Base-by-base conservation (phyloP, 2,329 filamentous ascomycete species). In the Sordariomycetes sp. region DNA sequence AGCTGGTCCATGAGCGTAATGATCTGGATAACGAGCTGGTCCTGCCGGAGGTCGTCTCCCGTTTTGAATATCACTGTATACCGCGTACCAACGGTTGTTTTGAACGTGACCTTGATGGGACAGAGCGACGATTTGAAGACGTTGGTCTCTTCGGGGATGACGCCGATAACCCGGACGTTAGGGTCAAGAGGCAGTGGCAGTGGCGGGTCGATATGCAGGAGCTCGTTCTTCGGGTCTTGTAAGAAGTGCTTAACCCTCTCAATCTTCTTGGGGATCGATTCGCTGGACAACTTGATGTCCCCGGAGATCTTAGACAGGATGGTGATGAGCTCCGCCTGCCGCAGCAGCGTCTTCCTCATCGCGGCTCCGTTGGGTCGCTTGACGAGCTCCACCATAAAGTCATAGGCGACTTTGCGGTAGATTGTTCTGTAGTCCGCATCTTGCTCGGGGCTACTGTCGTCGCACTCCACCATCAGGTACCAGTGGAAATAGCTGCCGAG, bases 391-490 rank as follows among this genome's bases (percentile, higher is more conserved):
- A 82, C 77, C 90, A 97, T 96, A 69, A 97, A 99, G 66, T 97
- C 90, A 65, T 90, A 99, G 59, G 94, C 91, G 10, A 99, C 89
- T 64, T 92, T 90, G 32, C 89, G 86, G 69, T 96, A 99, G 20
- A 97, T 83, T 61, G 89, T 88, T 52, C 89, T 86, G 66, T 92
- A 87, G 58, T 85, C 83, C 4, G 82, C 76, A 24, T 84, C 79
- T 63, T 91, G 89, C 51, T 90, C 86, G 3, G 84, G 82, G 62
- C 87, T 90, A 59, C 78, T 76, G 67, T 96, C 92, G 63, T 95
- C 90, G 63, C 91, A 95, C 71, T 99, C 95, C 1, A 99, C 94
- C 85, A 96, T 96, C 2, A 99, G 78, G 69, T 97, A 99, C 94
- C 94, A 99, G 69, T 96, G 89, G 57, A 99, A 82, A 71, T 95